These are phyloP conservation scores for Gossypium lobatum DNA, from an alignment of 441 rosid genomes.

Conservation along the genomic window DNA sequence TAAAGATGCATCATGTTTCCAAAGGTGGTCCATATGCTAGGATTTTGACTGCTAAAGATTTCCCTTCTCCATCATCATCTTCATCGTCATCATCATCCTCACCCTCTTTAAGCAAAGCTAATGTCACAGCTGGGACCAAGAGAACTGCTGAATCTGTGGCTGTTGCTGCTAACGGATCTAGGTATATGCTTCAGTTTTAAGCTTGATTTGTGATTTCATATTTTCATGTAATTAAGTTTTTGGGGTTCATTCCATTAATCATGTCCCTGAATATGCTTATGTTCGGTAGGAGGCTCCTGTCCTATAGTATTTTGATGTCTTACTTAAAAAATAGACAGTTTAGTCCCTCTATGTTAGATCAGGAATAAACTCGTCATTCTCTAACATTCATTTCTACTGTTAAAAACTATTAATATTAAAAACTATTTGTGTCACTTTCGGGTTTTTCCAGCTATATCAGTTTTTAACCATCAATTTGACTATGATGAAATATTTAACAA, in stretches of 20 bases:
- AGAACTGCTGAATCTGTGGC: constrained; percentile 65
- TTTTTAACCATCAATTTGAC: too few relatives aligned
- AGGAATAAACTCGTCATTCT: too few relatives aligned
- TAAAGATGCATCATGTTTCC: constrained; percentile 22
- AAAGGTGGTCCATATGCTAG: constrained; percentile 31
- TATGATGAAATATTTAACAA: too few relatives aligned
- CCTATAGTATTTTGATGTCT: too few relatives aligned
- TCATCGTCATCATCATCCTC: constrained; percentile 34
- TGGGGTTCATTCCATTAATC: not conserved
- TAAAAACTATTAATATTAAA: too few relatives aligned
- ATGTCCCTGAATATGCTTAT: too few relatives aligned
- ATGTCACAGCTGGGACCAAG: constrained; percentile 54
- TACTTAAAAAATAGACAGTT: too few relatives aligned
- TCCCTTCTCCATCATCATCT: constrained; percentile 25
- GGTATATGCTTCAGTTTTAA: constrained; percentile 30
- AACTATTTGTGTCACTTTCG: too few relatives aligned
- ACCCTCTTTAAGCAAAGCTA: constrained; percentile 50
- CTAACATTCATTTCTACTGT: too few relatives aligned
- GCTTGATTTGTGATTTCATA: not conserved
- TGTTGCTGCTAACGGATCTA: constrained; percentile 32
- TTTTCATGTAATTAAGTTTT: not conserved
- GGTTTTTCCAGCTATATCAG: too few relatives aligned
- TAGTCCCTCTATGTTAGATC: too few relatives aligned
- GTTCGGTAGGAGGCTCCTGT: too few relatives aligned
- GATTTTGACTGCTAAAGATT: constrained; percentile 51